A percentile compares a stretch with the other conserved stretches of the same genome.
These are phyloP conservation scores for Coemansia sp. DNA, from an alignment of 192 early-diverging fungal genomes.

Conservation along the genomic window DNA sequence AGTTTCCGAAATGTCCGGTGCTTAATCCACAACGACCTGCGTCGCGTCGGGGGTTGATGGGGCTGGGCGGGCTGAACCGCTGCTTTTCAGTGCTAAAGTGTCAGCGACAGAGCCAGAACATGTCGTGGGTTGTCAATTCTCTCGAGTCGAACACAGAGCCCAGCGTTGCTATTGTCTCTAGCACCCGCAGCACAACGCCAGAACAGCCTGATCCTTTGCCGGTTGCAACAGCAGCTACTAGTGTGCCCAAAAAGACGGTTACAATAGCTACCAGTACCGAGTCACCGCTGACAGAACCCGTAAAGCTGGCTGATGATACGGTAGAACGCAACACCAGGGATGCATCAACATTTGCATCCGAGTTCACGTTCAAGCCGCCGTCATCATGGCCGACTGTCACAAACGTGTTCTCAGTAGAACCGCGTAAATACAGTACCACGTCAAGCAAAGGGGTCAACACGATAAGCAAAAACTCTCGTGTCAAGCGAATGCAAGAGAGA, in stretches of 20 bases:
- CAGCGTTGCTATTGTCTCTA: neutral
- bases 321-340: neutral
- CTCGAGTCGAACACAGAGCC: neutral
- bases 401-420: neutral
- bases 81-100: conserved; percentile 25
- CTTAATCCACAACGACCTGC: conserved; percentile 10
- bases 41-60: neutral
- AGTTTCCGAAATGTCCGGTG: conserved; percentile 37
- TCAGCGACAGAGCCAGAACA: neutral
- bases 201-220: neutral
- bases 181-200: neutral
- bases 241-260: neutral
- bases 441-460: neutral
- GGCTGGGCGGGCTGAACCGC: conserved; percentile 3
- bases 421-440: neutral
- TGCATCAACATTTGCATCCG: neutral
- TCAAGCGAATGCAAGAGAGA: neutral
- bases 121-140: neutral
- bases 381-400: neutral
- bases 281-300: neutral
- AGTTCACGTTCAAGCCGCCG: neutral
- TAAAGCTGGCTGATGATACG: neutral
- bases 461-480: neutral
- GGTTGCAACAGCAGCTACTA: neutral
- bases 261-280: neutral